Conservation (phyloP, 768 basidiomycete genomes). For the Suillus hirtellus region DNA sequence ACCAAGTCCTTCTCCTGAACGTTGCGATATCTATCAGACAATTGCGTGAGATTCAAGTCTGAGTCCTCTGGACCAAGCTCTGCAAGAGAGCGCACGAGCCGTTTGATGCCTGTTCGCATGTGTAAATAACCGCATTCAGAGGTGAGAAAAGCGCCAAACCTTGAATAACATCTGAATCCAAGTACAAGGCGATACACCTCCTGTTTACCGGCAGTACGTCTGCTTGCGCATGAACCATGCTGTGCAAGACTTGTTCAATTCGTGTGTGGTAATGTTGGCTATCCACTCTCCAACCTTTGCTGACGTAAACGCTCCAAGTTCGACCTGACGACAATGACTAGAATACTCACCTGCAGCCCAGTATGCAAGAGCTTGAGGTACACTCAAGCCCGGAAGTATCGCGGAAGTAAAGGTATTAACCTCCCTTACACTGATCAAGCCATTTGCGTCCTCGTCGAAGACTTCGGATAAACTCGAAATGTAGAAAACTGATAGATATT, state of each 20-base stretch:
- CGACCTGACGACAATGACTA: conserved; percentile 19
- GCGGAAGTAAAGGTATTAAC: conserved; percentile 33
- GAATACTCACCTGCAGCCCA: conserved; percentile 34
- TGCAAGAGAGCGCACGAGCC: neutral
- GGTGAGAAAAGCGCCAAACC: neutral
- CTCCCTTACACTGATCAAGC: conserved; percentile 38
- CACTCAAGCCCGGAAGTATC: conserved; percentile 34
- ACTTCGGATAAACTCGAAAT: conserved; percentile 39
- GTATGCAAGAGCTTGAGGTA: conserved; percentile 33
- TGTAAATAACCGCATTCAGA: neutral
- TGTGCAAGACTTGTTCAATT: conserved; percentile 22
- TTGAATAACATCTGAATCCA: conserved; percentile 12
- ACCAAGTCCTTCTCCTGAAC: conserved; percentile 28
- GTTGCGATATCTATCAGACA: neutral
- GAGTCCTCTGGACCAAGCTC: conserved; percentile 23
- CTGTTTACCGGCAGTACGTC: conserved; percentile 23
- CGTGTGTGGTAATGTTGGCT: conserved; percentile 13
- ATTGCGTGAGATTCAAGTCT: conserved; percentile 17
- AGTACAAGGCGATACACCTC: conserved; percentile 26
- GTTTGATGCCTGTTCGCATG: neutral
- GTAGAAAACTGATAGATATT: neutral
- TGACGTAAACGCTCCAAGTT: conserved; percentile 17
- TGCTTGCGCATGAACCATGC: conserved; percentile 21
- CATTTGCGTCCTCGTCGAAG: conserved; percentile 42
- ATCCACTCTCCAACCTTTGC: conserved; percentile 1